Percentiles rank a stretch among this genome's conserved stretches.
Conservation (phyloP, 176 grass and related monocot species). For the Alloteropsis semialata region DNA sequence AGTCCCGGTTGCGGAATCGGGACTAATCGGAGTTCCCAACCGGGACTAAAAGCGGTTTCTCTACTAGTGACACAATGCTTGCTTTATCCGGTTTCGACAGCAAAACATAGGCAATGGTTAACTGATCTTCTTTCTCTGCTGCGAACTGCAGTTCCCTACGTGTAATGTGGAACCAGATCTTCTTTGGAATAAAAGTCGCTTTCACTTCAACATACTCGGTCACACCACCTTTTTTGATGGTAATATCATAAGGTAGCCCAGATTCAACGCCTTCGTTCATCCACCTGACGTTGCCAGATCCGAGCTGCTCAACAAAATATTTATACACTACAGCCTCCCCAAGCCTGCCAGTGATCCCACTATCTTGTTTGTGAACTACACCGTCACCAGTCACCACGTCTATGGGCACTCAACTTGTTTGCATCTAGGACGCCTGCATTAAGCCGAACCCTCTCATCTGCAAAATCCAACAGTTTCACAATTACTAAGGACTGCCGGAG, state of each 20-base stretch:
- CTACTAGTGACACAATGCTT: slow-evolving; percentile 33
- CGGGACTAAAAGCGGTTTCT: too few species aligned
- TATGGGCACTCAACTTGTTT: slow-evolving; percentile 14
- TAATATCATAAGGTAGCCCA: slow-evolving; percentile 50
- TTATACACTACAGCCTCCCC: slow-evolving; percentile 40
- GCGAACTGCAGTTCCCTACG: slow-evolving; percentile 57
- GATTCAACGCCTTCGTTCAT: slow-evolving; percentile 49
- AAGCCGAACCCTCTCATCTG: slow-evolving; percentile 12
- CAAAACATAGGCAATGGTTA: slow-evolving; percentile 48
- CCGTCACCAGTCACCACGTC: slow-evolving; percentile 41
- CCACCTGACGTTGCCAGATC: slow-evolving; percentile 35
- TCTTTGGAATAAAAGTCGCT: slow-evolving; percentile 31
- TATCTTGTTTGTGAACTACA: slow-evolving; percentile 32
- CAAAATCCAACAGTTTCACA: not conserved
- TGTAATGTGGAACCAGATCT: slow-evolving; percentile 44
- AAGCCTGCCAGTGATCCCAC: slow-evolving; percentile 10
- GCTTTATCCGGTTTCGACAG: slow-evolving; percentile 25
- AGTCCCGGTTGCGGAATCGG: too few species aligned
- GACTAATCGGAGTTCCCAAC: too few species aligned
- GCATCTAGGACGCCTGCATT: slow-evolving; percentile 16
- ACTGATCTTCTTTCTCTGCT: slow-evolving; percentile 29
- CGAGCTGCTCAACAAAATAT: slow-evolving; percentile 29
- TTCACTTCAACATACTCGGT: slow-evolving; percentile 55
- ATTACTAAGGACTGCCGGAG: too few species aligned
- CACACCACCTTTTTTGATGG: slow-evolving; percentile 6